Conservation (phyloP, 2,329 filamentous ascomycete species). For the Calonectria pauciramosa region DNA sequence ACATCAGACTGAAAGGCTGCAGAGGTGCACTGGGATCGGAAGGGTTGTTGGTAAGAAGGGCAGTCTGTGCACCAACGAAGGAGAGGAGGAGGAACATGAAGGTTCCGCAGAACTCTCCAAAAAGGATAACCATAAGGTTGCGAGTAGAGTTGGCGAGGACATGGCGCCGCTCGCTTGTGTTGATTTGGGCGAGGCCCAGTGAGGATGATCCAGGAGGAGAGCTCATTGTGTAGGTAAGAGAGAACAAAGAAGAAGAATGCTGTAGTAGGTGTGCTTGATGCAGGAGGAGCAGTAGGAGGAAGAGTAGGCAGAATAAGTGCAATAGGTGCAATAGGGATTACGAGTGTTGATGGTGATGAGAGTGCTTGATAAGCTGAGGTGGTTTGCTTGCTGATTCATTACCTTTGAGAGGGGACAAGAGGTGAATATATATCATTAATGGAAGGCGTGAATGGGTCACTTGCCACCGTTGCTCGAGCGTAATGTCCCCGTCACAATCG, state of each 20-base stretch:
- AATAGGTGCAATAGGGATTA: not conserved
- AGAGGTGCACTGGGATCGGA: conserved; percentile 45
- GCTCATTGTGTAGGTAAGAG: conserved; percentile 4
- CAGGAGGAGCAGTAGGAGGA: not conserved
- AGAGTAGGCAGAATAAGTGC: not conserved
- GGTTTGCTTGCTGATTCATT: conserved; percentile 7
- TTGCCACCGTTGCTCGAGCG: not conserved
- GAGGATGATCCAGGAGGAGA: conserved; percentile 20
- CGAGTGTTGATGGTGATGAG: not conserved
- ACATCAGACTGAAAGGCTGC: conserved; percentile 57
- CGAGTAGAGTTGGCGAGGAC: conserved; percentile 30
- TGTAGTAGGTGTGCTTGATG: not conserved
- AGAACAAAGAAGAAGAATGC: not conserved
- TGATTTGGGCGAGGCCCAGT: conserved; percentile 23
- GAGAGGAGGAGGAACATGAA: conserved; percentile 66
- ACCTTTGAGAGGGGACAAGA: not conserved
- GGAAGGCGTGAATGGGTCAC: conserved; percentile 11
- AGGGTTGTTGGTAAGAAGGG: conserved; percentile 49
- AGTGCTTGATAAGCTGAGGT: not conserved
- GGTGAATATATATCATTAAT: conserved; percentile 9
- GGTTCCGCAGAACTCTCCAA: conserved; percentile 67
- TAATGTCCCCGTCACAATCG: conserved; percentile 1
- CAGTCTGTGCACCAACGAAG: conserved; percentile 57
- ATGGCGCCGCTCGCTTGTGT: conserved; percentile 14
- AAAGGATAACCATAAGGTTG: conserved; percentile 57